Conservation (phyloP, 192 early-diverging fungal genomes). For the Pilaira anomala region DNA sequence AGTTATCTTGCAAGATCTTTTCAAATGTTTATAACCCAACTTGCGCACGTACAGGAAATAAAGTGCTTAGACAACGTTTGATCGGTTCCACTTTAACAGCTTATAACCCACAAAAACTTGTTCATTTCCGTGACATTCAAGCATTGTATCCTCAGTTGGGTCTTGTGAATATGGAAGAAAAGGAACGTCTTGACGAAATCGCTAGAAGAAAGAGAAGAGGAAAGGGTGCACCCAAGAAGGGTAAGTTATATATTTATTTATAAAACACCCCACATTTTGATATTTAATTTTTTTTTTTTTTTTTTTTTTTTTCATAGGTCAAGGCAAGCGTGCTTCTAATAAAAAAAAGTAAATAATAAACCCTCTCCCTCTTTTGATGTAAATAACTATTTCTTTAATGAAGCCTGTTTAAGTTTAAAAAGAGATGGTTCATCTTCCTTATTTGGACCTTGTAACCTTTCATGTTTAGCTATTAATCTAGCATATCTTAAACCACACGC, state of each 20-base stretch:
- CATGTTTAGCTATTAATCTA: conserved; percentile 16
- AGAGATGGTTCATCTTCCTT: background rate
- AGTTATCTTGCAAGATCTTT: conserved; percentile 64
- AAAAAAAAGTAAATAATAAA: conserved; percentile 46
- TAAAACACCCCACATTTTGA: background rate
- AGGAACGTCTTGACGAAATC: conserved; percentile 63
- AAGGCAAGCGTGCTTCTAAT: conserved; percentile 55
- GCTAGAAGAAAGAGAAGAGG: conserved; percentile 67
- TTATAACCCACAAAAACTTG: conserved; percentile 62
- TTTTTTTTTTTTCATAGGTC: conserved; percentile 35
- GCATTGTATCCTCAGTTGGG: conserved; percentile 50
- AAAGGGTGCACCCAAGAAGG: conserved; percentile 79
- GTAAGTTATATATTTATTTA: conserved; percentile 36
- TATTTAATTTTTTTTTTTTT: conserved; percentile 2
- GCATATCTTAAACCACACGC: conserved; percentile 27
- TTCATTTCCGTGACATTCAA: conserved; percentile 50
- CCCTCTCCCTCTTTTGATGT: too few relatives aligned
- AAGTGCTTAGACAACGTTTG: conserved; percentile 65
- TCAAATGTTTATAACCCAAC: conserved; percentile 70
- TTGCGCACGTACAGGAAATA: conserved; percentile 62
- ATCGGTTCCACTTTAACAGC: conserved; percentile 62
- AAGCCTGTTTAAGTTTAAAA: background rate
- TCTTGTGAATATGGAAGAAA: conserved; percentile 57
- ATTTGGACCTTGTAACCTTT: background rate
- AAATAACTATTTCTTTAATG: too few relatives aligned